Base-by-base conservation (phyloP, 805 yeast species). In the Candida maesae region DNA sequence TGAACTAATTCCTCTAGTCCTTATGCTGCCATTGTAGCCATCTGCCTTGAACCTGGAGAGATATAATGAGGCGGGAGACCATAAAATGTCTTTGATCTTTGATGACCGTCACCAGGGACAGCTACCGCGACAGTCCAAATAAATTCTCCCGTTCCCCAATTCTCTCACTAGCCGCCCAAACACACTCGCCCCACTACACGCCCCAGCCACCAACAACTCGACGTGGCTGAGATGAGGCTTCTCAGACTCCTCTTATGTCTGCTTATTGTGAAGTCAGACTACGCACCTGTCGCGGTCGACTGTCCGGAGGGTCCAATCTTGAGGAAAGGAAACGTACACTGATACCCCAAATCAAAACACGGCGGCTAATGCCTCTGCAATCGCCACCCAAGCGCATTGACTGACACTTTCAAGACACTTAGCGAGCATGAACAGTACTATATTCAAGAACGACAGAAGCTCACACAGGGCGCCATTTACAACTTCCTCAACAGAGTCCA, bases 401-500 rank as follows among this genome's bases (percentile, higher is more conserved):
- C 31, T 14, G 6, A 32, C 26, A 32, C n/a, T 26, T 12, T 9
- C 14, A 35, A 51, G 54, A n/a, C 21, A 2, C 14, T 46, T n/a
- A 39, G 29, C 16, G 21, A 19, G 3, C 23, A 56, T 23, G 55
- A 64, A 38, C 20, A 27, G 10, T 44, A 41, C 1, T 70, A 70
- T 27, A 52, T 66, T 3, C 19, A 21, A 0, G 54, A 62, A 17
- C 60, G 73, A 17, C 57, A 58, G 26, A 36, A 44, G 6, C 29
- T 53, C 16, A 67, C 70, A 2, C 64, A 61, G 24, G 30, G 31
- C 4, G 60, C 64, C 1, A 41, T 72, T 5, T 36, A 39, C 11
- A 42, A 52, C 2, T 63, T 66, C 28, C 50, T 74, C 15, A 35
- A 40, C 5, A 48, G 61, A 14, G 55, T 64, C 13, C 46, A 52